These are phyloP conservation scores for Friedmanniomyces simplex DNA, from an alignment of 495 filamentous ascomycete species.

Conservation along the genomic window DNA sequence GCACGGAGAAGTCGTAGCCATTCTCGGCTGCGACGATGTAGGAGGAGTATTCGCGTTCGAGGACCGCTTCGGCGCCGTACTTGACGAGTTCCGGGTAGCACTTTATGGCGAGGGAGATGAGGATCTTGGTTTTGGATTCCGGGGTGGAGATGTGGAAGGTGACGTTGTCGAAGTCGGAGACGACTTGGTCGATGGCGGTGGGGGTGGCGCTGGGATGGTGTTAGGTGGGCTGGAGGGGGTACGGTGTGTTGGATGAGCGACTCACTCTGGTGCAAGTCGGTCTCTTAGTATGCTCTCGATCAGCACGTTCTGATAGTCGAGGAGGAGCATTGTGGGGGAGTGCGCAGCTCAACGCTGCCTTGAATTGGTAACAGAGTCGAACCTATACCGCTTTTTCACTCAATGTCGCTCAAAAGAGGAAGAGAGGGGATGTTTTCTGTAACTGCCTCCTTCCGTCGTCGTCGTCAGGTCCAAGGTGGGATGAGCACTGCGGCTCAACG, in stretches of 20 bases:
- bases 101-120: constrained; percentile 84
- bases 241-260: neutral
- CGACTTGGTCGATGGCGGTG: constrained; percentile 86
- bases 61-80: constrained; percentile 83
- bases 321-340: constrained; percentile 61
- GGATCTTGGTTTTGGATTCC: constrained; percentile 80
- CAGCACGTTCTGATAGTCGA: constrained; percentile 97
- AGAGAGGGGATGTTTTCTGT: neutral
- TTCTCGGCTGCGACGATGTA: constrained; percentile 80
- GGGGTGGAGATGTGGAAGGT: constrained; percentile 97
- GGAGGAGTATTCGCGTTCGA: constrained; percentile 86
- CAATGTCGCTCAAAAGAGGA: too few species aligned
- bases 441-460: neutral
- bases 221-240: neutral
- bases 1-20: constrained; percentile 89
- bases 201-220: constrained; percentile 55
- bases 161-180: constrained; percentile 96
- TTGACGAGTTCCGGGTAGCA: constrained; percentile 86
- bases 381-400: too few species aligned
- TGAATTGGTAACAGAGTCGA: too few species aligned
- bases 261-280: constrained; percentile 53
- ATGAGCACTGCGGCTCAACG: constrained; percentile 3
- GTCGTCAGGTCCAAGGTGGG: neutral
- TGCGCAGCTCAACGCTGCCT: neutral
- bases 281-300: constrained; percentile 93